Base-by-base conservation (phyloP, 164 flowering plant species). In the Malania oleifera region DNA sequence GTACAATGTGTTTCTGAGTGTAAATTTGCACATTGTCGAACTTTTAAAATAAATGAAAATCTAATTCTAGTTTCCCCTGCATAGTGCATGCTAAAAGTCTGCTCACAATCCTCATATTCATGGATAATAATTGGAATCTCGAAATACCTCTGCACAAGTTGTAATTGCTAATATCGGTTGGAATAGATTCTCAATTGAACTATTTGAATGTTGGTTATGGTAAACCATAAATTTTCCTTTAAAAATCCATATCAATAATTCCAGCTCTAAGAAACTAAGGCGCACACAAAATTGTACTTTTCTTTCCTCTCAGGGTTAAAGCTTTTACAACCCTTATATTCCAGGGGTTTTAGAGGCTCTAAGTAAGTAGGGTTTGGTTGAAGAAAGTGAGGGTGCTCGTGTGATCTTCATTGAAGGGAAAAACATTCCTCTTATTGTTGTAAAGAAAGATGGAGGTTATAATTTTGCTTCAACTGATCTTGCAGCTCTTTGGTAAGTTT, bases 401-500 rank as follows among this genome's bases (percentile, higher is more conserved):
- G 97, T 95, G 28, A 91, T 95, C 53, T 69, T 76, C 59, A 66
- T 91, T 70, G 84, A 95, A 69, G 96, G 93, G 50, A 55, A 80
- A 31, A 77, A 82, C 0, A 85, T 81, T 60, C 99, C 99, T 45
- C 86, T 91, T 39, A 93, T 93, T 72, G 93, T 86, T 64, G 89
- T 86, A 64, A 90, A 93, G 82, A 88, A 84, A 20, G 99, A 93
- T 73, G 97, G 99, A 50, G 97, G 97, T 49, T 93, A 41, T 80
- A 93, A 90, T 73, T 93, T 90, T 72, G 95, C 95, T 47, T 90
- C 99, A 48, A 93, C 99, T 48, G 99, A 93, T 80, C 77, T 93
- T 18, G 50, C 99, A 25, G 97, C 99, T 61, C 75, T 93, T 63
- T 90, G 99, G 97, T 93, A 52, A 73, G 96, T 77, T 18, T 11